These are phyloP conservation scores for Basidioascus undulatus DNA, from an alignment of 768 basidiomycete genomes.

Conservation along the genomic window DNA sequence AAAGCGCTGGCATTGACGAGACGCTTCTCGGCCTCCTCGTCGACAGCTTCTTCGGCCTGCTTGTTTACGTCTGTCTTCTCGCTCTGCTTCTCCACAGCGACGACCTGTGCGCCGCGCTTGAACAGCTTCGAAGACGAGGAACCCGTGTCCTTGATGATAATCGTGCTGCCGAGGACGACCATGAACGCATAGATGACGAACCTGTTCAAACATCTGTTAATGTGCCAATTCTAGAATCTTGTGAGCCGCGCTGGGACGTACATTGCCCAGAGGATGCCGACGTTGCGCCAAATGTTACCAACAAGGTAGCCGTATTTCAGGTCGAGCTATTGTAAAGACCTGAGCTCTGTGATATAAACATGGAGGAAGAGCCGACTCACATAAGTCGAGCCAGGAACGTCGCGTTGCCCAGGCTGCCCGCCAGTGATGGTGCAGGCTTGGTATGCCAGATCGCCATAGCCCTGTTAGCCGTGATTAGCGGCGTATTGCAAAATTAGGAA, in stretches of 20 bases:
- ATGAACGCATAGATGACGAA: constrained; percentile 2
- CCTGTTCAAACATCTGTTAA: too few species aligned
- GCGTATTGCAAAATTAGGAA: background rate
- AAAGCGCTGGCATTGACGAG: background rate
- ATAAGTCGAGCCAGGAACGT: background rate
- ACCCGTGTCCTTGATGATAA: constrained; percentile 7
- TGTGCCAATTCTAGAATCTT: too few species aligned
- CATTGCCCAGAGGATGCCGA: constrained; percentile 1
- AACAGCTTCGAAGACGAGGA: constrained; percentile 4
- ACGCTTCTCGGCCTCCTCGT: background rate
- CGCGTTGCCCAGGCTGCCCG: too few species aligned
- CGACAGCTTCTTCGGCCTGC: background rate
- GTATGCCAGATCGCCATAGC: too few species aligned
- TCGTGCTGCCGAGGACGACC: background rate
- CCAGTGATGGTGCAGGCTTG: background rate
- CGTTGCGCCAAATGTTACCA: constrained; percentile 2
- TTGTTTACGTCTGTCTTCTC: background rate
- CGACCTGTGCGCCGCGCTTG: background rate
- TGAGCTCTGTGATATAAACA: background rate
- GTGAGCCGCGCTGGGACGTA: too few species aligned
- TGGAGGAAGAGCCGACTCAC: too few species aligned
- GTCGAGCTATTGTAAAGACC: too few species aligned
- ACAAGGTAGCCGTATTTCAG: too few species aligned
- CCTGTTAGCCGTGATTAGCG: background rate
- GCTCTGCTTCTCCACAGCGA: background rate